phyloP scores from a whole-genome alignment of 345 rosid species.

The Boechera retrofracta region DNA sequence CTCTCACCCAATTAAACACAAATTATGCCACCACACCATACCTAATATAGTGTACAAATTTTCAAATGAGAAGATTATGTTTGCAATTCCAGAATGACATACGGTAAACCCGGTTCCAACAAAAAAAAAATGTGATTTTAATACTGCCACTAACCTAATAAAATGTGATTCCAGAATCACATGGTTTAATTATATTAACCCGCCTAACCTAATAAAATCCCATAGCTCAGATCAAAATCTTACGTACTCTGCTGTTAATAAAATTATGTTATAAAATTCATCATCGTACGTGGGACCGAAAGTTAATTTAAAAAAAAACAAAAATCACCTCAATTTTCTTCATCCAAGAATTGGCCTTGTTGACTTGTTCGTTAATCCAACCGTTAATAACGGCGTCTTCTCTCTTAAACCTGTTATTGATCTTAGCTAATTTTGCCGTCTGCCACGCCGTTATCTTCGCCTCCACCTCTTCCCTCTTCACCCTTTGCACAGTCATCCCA shows the following conservation, averaged over 20 bases:
- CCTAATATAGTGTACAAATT: neutral
- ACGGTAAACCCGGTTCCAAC: neutral
- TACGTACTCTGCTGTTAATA: neutral
- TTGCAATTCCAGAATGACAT: neutral
- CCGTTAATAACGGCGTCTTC: slow-evolving; percentile 93
- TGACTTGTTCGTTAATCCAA: slow-evolving; percentile 85
- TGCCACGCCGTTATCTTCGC: slow-evolving; percentile 95
- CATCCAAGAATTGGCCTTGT: slow-evolving; percentile 82
- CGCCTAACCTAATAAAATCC: neutral
- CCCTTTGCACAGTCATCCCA: slow-evolving; percentile 62
- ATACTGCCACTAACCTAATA: neutral
- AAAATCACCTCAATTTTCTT: slow-evolving; percentile 83
- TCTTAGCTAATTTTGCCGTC: slow-evolving; percentile 84
- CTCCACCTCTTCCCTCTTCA: slow-evolving; percentile 94
- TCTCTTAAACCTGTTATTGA: slow-evolving; percentile 89
- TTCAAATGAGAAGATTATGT: neutral
- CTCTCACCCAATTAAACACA: neutral
- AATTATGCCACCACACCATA: neutral
- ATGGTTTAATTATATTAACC: neutral
- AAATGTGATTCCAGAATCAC: neutral
- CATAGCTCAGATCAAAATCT: neutral
- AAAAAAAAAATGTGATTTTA: neutral
- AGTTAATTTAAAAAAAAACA: neutral
- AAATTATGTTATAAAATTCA: neutral
- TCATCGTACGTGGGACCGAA: neutral